Evolutionary conservation across 768 basidiomycete species (phyloP), one percentile per base, ranked within the genome.

Genomic region (Rhizopogon roseolus): DNA sequence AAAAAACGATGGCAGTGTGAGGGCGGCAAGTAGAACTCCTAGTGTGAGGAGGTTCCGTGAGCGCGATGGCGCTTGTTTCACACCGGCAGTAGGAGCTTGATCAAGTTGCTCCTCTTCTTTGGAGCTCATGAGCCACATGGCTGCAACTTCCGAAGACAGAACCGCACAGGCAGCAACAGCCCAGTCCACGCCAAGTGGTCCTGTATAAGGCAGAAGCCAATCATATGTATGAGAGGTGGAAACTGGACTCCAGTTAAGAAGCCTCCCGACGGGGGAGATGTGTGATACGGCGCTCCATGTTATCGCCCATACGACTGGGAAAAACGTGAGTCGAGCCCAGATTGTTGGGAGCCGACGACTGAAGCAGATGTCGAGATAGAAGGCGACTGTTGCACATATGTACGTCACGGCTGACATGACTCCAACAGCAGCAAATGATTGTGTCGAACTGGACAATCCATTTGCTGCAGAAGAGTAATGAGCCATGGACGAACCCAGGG

Each of bases 141-240:
- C 81, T 7, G 78, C 62, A 2, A 71, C 60, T 57, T 85, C 78
- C 7, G 86, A 80, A 27, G 80, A 59, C 9, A 90, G 75, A 9
- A 82, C 81, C 5, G 88, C 87, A 85, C 86, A 93, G 7, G 81
- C 83, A n/a, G 80, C 90, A 6, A 80, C 76, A 27, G 86, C 65
- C 86, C 88, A 93, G 64, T 93, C 88, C 54, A 81, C 76, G 7
- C 79, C 81, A 32, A 74, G 67, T 32, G 84, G 75, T 5, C 91
- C 90, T 22, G 80, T 57, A 41, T 76, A 64, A 0, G 78, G 80
- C 2, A 79, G 60, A n/a, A 84, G 66, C 89, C 90, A 93, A 3
- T 62, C 62, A 62, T 92, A 93, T 0, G 77, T 69, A 7, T 76
- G 75, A 34, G 76, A 64, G 5, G 78, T 77, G 6, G 75, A 65